Evolutionary conservation across 176 grass and related monocot species (phyloP), one percentile per base, ranked within the genome.

Genomic region (Luzula sylvatica): DNA sequence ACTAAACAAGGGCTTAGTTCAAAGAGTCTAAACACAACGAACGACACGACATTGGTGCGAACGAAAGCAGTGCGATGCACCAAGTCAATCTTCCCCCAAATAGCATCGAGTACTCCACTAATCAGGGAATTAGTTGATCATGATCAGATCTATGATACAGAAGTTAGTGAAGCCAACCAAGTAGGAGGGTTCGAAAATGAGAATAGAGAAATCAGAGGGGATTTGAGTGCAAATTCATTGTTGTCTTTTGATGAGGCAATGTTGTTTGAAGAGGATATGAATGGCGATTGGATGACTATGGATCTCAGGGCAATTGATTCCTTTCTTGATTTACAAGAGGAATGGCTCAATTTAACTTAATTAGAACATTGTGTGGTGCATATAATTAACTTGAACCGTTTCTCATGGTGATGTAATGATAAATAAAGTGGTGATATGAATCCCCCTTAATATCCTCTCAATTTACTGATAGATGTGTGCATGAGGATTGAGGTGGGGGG

Each of bases 311-410:
- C 78, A 46, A 25, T 88, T 58, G 70, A 47, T 41, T 75, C 70
- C 30, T 73, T 88, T 47, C 78, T 88, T 20, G 83, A 88, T 41
- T 75, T 68, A 17, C 78, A 77, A 19, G 78, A 83, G 26, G 78
- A 75, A 22, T 87, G 77, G 77, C 24, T 50, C 28, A 49, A 55
- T 15, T 68, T 35, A 18, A 64, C 23, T 2, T 50, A 43, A 45
- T 4, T 25, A 49, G 24, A 42, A 59, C 5, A 29, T 46, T 22
- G 27, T 64, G 25, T 29, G 43, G 58, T 48, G 25, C 16, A 13
- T 15, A 8, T 26, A 26, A 18, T 49, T 18, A 30, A 11, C 29
- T 24, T 21, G 24, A 24, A 18, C 28, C 45, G 46, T 40, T 46
- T 63, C 28, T 23, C 30, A 7, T 17, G 22, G 42, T 49, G 28